phyloP scores from a whole-genome alignment of 768 basidiomycete species.

The Serendipita sp. region DNA sequence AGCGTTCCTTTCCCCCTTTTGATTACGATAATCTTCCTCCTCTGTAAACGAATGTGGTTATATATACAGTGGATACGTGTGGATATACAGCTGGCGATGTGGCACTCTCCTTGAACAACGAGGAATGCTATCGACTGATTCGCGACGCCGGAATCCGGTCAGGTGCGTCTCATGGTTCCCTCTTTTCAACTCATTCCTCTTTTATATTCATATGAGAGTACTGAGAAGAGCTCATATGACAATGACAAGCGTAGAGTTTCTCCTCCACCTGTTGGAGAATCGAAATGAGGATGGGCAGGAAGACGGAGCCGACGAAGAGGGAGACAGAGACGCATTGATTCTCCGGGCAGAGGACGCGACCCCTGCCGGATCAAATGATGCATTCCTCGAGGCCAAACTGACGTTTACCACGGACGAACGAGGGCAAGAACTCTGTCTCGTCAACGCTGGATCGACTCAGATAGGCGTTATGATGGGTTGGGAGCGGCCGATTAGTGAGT shows the following conservation, averaged over 20 bases:
- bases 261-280: constrained; percentile 39
- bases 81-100: constrained; percentile 81
- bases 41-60: background rate
- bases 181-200: background rate
- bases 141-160: constrained; percentile 86
- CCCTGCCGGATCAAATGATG: constrained; percentile 42
- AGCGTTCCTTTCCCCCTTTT: constrained; percentile 3
- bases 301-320: background rate
- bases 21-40: constrained; percentile 10
- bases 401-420: constrained; percentile 49
- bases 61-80: constrained; percentile 47
- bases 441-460: constrained; percentile 43
- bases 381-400: constrained; percentile 57
- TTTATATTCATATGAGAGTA: background rate
- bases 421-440: constrained; percentile 71
- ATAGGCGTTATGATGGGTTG: constrained; percentile 99
- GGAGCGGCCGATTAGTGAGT: constrained; percentile 68
- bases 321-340: constrained; percentile 18
- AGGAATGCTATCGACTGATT: constrained; percentile 54
- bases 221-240: background rate
- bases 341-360: constrained; percentile 37
- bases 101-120: constrained; percentile 70
- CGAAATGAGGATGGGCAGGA: constrained; percentile 8
- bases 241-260: constrained; percentile 36
- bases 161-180: constrained; percentile 23